A percentile compares a stretch with the other conserved stretches of the same genome.
Evolutionary conservation across 2,329 filamentous ascomycete genomes (phyloP).

Genomic region (Gnomoniopsis sp.): DNA sequence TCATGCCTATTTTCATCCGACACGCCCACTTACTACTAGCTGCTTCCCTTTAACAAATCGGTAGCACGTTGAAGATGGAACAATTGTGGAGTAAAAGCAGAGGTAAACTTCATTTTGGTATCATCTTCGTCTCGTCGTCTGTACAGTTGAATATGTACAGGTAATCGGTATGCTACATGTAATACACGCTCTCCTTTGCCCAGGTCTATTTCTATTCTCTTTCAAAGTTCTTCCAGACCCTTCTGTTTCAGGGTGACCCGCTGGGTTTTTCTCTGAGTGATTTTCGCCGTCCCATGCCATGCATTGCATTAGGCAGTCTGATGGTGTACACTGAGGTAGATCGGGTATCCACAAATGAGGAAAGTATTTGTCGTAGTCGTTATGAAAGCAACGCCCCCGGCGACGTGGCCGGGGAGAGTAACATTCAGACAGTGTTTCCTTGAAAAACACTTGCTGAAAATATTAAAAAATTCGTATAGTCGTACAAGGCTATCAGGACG

Average conservation of each 20-base stretch:
- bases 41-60: no score
- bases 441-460: background rate
- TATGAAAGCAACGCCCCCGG: background rate
- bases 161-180: background rate
- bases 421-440: background rate
- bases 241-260: background rate
- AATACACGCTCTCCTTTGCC: background rate
- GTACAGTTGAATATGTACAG: background rate
- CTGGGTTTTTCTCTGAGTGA: background rate
- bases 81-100: background rate
- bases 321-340: background rate
- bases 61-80: background rate
- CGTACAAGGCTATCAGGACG: background rate
- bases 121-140: slow-evolving; percentile 11
- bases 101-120: background rate
- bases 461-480: slow-evolving; percentile 1
- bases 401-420: background rate
- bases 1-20: no score
- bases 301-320: background rate
- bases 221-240: background rate
- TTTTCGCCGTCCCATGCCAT: background rate
- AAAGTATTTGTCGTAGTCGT: background rate
- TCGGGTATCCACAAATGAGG: background rate
- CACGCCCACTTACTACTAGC: no score
- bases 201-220: background rate